Percentiles rank a stretch among this genome's conserved stretches.
Evolutionary conservation across 2,329 filamentous ascomycete genomes (phyloP).

Genomic region (Dendryphion nanum): DNA sequence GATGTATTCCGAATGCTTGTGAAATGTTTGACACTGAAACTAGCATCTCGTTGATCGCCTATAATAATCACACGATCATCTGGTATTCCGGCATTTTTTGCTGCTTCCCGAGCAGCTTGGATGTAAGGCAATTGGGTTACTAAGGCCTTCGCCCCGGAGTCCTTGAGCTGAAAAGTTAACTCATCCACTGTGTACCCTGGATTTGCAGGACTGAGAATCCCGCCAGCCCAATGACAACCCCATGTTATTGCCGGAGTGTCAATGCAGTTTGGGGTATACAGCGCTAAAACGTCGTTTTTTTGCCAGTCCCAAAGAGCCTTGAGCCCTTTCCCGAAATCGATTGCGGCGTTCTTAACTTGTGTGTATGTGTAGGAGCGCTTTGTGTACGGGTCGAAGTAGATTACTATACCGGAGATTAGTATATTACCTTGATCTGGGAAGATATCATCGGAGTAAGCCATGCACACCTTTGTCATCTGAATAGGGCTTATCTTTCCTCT

Average conservation of each 20-base stretch:
- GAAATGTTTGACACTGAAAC: slow-evolving; percentile 67
- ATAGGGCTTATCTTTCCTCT: slow-evolving; percentile 63
- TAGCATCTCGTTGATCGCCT: slow-evolving; percentile 64
- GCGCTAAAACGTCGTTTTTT: slow-evolving; percentile 76
- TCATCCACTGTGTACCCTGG: slow-evolving; percentile 83
- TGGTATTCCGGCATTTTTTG: slow-evolving; percentile 66
- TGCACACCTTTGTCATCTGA: slow-evolving; percentile 69
- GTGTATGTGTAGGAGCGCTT: slow-evolving; percentile 68
- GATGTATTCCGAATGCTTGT: slow-evolving; percentile 65
- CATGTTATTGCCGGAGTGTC: slow-evolving; percentile 77
- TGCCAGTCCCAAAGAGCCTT: slow-evolving; percentile 73
- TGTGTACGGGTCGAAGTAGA: slow-evolving; percentile 75
- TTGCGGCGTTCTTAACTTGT: slow-evolving; percentile 63
- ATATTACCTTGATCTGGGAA: neutral
- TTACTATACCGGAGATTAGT: slow-evolving; percentile 55
- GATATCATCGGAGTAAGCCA: neutral
- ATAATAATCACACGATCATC: slow-evolving; percentile 73
- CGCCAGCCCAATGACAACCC: slow-evolving; percentile 81
- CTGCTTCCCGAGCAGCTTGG: slow-evolving; percentile 64
- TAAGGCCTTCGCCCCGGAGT: slow-evolving; percentile 71
- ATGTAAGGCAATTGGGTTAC: slow-evolving; percentile 71
- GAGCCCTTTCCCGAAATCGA: slow-evolving; percentile 78
- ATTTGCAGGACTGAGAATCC: slow-evolving; percentile 80
- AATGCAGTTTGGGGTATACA: slow-evolving; percentile 84
- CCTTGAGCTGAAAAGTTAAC: slow-evolving; percentile 78